Conservation (phyloP, 306 rosid species). For the Mimosa pudica region DNA sequence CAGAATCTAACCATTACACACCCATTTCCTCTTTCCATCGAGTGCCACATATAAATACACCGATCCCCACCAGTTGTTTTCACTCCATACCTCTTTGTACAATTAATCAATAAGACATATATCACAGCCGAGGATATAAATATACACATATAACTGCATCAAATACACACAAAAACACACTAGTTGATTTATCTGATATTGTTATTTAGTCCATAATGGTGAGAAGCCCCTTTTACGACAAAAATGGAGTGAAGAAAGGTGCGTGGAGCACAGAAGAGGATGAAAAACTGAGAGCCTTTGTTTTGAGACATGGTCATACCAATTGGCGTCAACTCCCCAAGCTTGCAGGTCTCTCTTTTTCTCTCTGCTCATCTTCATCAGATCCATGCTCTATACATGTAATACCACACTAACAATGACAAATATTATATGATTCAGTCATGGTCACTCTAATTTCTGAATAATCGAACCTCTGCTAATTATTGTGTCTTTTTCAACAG, state of each 20-base stretch:
- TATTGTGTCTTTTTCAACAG: conserved; percentile 7
- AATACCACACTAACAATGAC: background rate
- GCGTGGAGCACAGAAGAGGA: conserved; percentile 66
- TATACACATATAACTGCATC: no score
- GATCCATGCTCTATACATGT: background rate
- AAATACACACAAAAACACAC: background rate
- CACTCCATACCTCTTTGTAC: background rate
- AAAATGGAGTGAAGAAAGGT: conserved; percentile 57
- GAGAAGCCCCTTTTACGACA: conserved; percentile 47
- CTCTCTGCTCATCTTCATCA: background rate
- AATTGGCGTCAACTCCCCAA: conserved; percentile 59
- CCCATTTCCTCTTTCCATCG: background rate
- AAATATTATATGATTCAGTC: background rate
- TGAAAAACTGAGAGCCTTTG: conserved; percentile 38
- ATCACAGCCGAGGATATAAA: background rate
- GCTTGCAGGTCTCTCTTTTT: conserved; percentile 39
- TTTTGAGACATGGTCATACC: conserved; percentile 43
- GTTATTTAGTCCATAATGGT: conserved; percentile 38
- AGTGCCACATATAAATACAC: background rate
- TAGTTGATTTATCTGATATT: background rate
- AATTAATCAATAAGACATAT: background rate
- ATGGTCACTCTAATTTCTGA: background rate
- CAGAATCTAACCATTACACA: background rate
- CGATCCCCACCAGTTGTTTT: background rate
- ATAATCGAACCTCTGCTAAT: background rate